These are phyloP conservation scores for Aspergillus panamensis DNA, from an alignment of 495 filamentous ascomycete species.

Conservation along the genomic window DNA sequence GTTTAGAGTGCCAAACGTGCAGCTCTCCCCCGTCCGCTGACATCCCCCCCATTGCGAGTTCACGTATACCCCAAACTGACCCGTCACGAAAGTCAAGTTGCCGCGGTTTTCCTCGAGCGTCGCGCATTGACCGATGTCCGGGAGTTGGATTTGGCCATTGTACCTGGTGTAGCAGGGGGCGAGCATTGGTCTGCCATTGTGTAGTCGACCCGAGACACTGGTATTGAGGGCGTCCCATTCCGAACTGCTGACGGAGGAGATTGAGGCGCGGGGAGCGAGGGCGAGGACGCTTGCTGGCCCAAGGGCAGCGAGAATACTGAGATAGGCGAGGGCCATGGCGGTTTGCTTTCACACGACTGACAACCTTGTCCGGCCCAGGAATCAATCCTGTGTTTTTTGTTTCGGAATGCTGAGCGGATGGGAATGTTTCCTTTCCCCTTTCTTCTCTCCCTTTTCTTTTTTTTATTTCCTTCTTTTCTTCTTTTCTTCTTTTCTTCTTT, in stretches of 20 bases:
- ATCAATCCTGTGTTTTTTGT: too few relatives aligned
- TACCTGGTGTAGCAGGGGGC: slow-evolving; percentile 10
- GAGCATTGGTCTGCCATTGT: slow-evolving; percentile 10
- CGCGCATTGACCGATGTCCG: background rate
- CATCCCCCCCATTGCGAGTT: slow-evolving; percentile 11
- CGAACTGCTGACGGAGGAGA: background rate
- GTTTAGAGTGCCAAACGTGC: background rate
- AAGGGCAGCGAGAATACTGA: background rate
- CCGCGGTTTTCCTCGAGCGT: background rate
- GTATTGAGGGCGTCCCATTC: slow-evolving; percentile 10
- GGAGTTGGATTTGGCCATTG: background rate
- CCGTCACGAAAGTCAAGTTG: background rate
- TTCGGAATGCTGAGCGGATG: too few relatives aligned
- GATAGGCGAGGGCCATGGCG: too few relatives aligned
- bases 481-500: too few relatives aligned
- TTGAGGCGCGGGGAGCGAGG: background rate
- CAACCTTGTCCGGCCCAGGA: too few relatives aligned
- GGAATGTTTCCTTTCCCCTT: too few relatives aligned
- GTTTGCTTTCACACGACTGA: too few relatives aligned
- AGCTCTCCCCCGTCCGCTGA: slow-evolving; percentile 13
- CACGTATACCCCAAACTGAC: background rate
- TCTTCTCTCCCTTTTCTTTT: too few relatives aligned
- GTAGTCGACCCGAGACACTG: slow-evolving; percentile 12
- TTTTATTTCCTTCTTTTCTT: too few relatives aligned
- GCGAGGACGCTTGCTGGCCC: background rate